Evolutionary conservation across 1,284 basidiomycete species (phyloP), one percentile per base, ranked within the genome.

Genomic region (Naganishia liquefaciens): DNA sequence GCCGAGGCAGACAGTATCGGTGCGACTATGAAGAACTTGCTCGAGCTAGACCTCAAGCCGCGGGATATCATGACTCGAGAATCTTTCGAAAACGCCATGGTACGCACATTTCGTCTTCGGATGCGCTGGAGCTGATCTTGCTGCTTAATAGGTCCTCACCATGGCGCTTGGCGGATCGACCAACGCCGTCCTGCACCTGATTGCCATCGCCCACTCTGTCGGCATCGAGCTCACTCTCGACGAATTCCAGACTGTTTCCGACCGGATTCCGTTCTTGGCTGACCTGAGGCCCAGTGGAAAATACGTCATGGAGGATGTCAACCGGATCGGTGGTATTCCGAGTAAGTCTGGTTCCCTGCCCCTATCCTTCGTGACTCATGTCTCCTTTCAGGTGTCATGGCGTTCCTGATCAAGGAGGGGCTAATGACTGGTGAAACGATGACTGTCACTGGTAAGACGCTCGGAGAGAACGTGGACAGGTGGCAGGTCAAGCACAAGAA

Each of bases 21-120:
- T 44, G 77, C 82, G 33, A 87, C 84, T 25, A 93, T 99, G 88
- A 82, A 85, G 70, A 88, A 89, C 73, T 83, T 99, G 62, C 82
- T 98, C 54, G 90, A 89, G 77, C 87, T 92, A 79, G 94, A 97
- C 81, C 89, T 98, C 74, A 85, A 92, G 62, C 95, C 95, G 17
- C 81, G 90, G 55, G 89, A 98, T 75, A 97, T 98, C 78, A 97
- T 98, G 93, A 97, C 93, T 23, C 86, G 88, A 30, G 84, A 87
- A 21, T 93, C 94, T 3, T 97, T 98, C 73, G 94, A 98, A 81
- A 97, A 97, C 78, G 94, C 94, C 21, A 93, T 98, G 86, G 93
- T 77, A 57, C 65, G 74, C 65, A 70, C 67, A 53, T 53, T 30
- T 68, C 65, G 2, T 11, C 7, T 3, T n/a, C 10, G 43, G 10